Base-by-base conservation (phyloP, 768 basidiomycete species). In the Trametes punicea region DNA sequence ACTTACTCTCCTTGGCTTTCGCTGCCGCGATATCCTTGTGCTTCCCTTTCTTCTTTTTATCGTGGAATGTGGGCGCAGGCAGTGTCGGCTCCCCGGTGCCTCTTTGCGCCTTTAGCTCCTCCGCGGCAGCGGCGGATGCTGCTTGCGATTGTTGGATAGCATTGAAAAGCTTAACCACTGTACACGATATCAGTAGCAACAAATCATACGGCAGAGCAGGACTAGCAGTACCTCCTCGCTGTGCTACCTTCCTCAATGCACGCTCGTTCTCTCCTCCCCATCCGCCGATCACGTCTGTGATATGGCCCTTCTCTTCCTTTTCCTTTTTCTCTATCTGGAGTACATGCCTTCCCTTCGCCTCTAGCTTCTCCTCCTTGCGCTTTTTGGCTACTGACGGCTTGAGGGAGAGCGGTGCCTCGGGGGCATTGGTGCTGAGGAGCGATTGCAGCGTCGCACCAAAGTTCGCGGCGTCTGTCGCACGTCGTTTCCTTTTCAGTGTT, bases 251-350 rank as follows among this genome's bases (percentile, higher is more conserved):
- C 69, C 80, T 82, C 65, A 84, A 75, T 56, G 79, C 86, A 70
- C 81, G 81, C 74, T 86, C 92, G 71, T 81, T 82, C 70, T 90
- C 88, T 11, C 81, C 87, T 27, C 89, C 94, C 94, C 93, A 97
- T 38, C 92, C 93, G 55, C 85, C 90, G 67, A 89, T 91, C 15
- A 84, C 82, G 68, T 88, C 85, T 36, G 73, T 79, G 61, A 88
- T 78, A 54, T 82, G 74, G 11, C 82, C 81, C 59, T 75, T 83
- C 60, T 89, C 88, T 60, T 89, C 87, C 61, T 78, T 87, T 59
- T 85, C 87, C 67, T 84, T 88, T 69, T 77, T 83, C 64, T 89
- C 90, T 23, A 81, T 73, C 48, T 82, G 84, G 27, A 93, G 77
- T 15, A 82, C 78, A 62, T 84, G 89, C 67, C 81, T 86, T 2